Evolutionary conservation across 2,329 filamentous ascomycete genomes (phyloP).

Genomic region (Phaeosphaeria sp.): DNA sequence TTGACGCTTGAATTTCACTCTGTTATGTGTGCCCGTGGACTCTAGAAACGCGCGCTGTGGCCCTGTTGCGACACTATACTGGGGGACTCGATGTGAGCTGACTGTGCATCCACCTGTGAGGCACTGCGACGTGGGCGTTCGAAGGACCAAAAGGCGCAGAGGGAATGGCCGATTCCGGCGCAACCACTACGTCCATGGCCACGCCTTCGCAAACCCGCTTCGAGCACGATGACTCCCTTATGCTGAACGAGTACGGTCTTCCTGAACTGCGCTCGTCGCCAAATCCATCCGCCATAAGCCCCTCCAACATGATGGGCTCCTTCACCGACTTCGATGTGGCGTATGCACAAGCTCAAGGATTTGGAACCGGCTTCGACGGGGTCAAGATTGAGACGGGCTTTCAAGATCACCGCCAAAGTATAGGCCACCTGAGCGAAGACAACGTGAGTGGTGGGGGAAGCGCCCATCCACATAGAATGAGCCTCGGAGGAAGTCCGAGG

Average conservation of each 20-base stretch:
- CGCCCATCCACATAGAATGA: conserved; percentile 37
- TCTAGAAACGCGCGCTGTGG: not conserved
- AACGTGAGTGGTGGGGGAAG: conserved; percentile 36
- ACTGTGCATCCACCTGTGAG: conserved; percentile 9
- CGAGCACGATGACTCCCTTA: conserved; percentile 43
- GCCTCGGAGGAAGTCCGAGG: conserved; percentile 40
- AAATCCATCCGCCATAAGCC: conserved; percentile 29
- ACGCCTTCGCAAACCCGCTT: conserved; percentile 34
- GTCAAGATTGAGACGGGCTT: conserved; percentile 31
- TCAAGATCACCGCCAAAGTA: conserved; percentile 37
- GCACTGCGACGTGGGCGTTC: conserved; percentile 29
- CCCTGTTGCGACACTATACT: not conserved
- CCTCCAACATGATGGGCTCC: conserved; percentile 34
- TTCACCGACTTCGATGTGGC: conserved; percentile 42
- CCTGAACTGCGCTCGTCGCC: conserved; percentile 36
- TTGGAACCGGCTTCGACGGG: conserved; percentile 24
- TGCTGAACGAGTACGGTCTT: conserved; percentile 45
- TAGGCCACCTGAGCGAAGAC: conserved; percentile 41
- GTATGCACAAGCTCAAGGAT: conserved; percentile 35
- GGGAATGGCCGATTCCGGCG: conserved; percentile 36
- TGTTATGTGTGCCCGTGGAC: conserved; percentile 8
- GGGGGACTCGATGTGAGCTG: conserved; percentile 29
- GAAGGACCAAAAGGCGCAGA: not conserved
- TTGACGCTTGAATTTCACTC: conserved; percentile 6
- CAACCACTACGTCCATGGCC: conserved; percentile 36